Evolutionary conservation across 139 green algal species (phyloP).

Genomic region (Volvox reticuliferus): DNA sequence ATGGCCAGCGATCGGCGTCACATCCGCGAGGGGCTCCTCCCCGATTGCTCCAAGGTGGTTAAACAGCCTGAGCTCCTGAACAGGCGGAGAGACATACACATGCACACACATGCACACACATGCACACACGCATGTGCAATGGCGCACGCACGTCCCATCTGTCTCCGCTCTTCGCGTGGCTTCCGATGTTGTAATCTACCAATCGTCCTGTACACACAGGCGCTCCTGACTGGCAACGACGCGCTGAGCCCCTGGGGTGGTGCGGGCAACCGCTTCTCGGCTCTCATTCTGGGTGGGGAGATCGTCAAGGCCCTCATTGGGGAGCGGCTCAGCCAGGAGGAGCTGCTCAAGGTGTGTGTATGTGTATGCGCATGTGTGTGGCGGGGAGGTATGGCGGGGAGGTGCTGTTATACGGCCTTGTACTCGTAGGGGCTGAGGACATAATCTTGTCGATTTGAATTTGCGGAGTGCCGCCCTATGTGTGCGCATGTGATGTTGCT

Average conservation of each 20-base stretch:
- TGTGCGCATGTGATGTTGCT: background rate
- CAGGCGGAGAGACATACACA: no score
- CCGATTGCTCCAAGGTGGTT: constrained; percentile 11
- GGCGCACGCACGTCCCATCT: no score
- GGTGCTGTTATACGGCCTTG: no score
- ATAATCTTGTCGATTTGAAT: no score
- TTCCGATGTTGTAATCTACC: no score
- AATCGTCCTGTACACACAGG: background rate
- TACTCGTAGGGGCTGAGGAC: no score
- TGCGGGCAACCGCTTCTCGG: background rate
- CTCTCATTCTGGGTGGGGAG: constrained; percentile 13
- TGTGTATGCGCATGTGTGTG: background rate
- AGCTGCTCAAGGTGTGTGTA: constrained; percentile 37
- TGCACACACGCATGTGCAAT: no score
- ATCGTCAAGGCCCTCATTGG: constrained; percentile 34
- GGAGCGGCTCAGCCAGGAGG: constrained; percentile 36
- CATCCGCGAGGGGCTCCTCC: constrained; percentile 33
- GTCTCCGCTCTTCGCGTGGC: no score
- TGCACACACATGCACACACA: no score
- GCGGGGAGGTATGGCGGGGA: no score
- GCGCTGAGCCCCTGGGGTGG: background rate
- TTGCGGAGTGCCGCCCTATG: background rate
- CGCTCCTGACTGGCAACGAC: constrained; percentile 5
- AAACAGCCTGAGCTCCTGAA: background rate
- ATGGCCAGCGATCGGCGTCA: constrained; percentile 17